Evolutionary conservation across 306 rosid species (phyloP), one percentile per base, ranked within the genome.

Genomic region (Prunus mume): DNA sequence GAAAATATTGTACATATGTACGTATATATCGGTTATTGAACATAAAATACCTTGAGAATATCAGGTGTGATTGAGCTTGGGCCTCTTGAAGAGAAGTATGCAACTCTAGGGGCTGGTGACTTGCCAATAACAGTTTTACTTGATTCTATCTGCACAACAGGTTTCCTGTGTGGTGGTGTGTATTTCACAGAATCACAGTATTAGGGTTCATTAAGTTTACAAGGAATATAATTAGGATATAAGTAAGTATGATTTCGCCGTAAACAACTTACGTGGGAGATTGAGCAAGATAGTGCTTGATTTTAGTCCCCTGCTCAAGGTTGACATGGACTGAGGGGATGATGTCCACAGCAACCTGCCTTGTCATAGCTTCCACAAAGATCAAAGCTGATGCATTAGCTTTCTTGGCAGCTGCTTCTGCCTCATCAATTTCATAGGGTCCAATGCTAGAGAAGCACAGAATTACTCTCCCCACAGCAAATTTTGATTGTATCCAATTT

Each of bases 31-130:
- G 28, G 62, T 10, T 56, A 56, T 56, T 24, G 62, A 20, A 56
- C 12, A 28, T 27, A 7, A 12, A 14, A 14, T 79, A 84, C 91
- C 89, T 88, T 88, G 80, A 85, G 88, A 68, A 88, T 79, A 57
- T 85, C 80, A 4, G 86, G 85, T 15, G 84, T 20, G 11, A 82
- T 17, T 25, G 92, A 79, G 71, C 76, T 86, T n/a, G 90, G 92
- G n/a, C 90, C 90, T 82, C 90, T 88, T 2, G 90, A 82, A 61
- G 92, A 88, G 68, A 88, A 88, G 83, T 68, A 82, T 9, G 85
- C 92, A 34, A 86, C 83, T 41, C 55, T 78, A 2, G 92, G 92
- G 7, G 90, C 90, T 1, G 49, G 76, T n/a, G 81, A 65, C 67
- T 75, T 78, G 4, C 84, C 78, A 5, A 57, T 62, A 8, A 64